Base-by-base conservation (phyloP, 2,329 filamentous ascomycete genomes). In the Alternaria longipes region DNA sequence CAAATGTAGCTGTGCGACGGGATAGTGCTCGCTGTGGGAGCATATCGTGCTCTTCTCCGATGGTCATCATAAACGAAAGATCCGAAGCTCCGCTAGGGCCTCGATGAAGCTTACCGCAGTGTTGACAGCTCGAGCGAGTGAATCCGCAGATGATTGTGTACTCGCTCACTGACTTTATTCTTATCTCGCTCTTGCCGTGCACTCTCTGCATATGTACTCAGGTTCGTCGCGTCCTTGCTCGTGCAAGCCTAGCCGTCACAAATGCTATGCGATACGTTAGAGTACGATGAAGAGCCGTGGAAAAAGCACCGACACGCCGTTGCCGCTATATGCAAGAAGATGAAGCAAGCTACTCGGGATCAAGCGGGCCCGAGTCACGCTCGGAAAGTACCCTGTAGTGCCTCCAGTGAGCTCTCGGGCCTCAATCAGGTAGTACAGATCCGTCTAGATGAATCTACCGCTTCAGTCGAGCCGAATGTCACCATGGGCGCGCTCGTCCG, bases 401-500 rank as follows among this genome's bases (percentile, higher is more conserved):
- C 34, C 5, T 16, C 47, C 22, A 38, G 47, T 40, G 18, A 40
- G 32, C 34, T n/a, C 32, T 51, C 34, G 16, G 47, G 20, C 18
- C 20, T 51, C 5, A 40, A 51, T n/a, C n/a, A n/a, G 32, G 47
- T 51, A n/a, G 18, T 51, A 40, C 5, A 51, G 5, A 51, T 51
- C 20, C 5, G 11, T 26, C 47, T 24, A 40, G 20, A 40, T 12
- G 34, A 40, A 26, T 11, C 5, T 24, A 51, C 12, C 9, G 47
- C 34, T 40, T 51, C 8, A 34, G 47, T 51, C 34, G n/a, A 51
- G 47, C 47, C 47, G 11, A 51, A 51, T 26, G 20, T 51, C 47
- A 40, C 34, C 20, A 51, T 51, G 32, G 32, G 18, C 18, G 18
- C 36, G 14, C 41, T 54, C 12, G 51, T 54, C 36, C 24, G 11